phyloP scores from a whole-genome alignment of 345 rosid genomes.

The Populus ilicifolia region DNA sequence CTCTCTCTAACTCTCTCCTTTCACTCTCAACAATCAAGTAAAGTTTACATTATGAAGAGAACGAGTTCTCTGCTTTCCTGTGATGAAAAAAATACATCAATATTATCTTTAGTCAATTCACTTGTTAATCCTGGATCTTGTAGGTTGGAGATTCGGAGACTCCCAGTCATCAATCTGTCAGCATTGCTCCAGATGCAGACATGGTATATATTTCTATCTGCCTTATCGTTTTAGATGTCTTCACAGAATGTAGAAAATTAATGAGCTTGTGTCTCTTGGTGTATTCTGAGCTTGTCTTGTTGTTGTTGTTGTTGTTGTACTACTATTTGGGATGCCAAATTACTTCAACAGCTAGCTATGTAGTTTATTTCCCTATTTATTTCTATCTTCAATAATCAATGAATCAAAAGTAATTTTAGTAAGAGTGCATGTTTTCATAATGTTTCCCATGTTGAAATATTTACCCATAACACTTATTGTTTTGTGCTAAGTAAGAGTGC shows the following conservation, averaged over 20 bases:
- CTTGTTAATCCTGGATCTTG: conserved; percentile 14
- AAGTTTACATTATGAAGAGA: neutral
- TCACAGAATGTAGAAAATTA: neutral
- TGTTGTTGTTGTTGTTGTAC: neutral
- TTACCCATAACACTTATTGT: neutral
- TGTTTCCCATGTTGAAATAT: neutral
- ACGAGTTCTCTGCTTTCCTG: too few relatives aligned
- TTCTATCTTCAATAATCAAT: neutral
- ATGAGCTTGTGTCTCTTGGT: neutral
- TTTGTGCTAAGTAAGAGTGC: neutral
- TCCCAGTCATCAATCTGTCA: conserved; percentile 40
- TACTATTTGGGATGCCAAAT: neutral
- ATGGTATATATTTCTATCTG: conserved; percentile 28
- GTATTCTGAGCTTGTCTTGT: neutral
- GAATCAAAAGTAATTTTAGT: neutral
- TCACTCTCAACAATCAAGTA: neutral
- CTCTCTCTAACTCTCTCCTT: neutral
- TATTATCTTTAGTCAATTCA: neutral
- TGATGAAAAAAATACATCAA: too few relatives aligned
- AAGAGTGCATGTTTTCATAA: neutral
- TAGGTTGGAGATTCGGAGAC: conserved; percentile 37
- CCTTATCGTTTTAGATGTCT: neutral
- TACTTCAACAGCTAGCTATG: neutral
- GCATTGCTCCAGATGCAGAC: conserved; percentile 41
- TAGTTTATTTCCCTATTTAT: neutral